Evolutionary conservation across 148 eudicot species (phyloP).

Genomic region (Hydrangea macrophylla): DNA sequence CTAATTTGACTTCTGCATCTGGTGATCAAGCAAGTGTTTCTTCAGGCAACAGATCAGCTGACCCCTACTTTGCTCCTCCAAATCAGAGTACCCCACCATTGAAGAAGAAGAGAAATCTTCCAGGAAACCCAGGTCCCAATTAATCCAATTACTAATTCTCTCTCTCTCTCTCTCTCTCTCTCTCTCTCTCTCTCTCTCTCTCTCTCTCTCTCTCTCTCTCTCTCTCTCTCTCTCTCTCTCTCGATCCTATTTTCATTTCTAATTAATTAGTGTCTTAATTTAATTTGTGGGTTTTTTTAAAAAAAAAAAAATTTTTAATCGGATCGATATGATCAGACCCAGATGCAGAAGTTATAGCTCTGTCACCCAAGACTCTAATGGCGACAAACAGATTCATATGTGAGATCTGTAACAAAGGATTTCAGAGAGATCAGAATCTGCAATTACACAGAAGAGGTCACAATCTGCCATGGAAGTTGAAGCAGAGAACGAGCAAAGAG

Average conservation of each 20-base stretch:
- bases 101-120: slow-evolving; percentile 82
- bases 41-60: slow-evolving; percentile 27
- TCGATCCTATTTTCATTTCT: too few species aligned
- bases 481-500: slow-evolving; percentile 69
- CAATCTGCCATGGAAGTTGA: slow-evolving; percentile 93
- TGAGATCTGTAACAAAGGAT: slow-evolving; percentile 90
- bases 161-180: not conserved
- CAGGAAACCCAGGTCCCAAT: slow-evolving; percentile 89
- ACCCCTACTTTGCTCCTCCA: slow-evolving; percentile 27
- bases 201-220: too few species aligned
- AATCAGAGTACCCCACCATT: slow-evolving; percentile 19
- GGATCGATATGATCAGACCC: slow-evolving; percentile 58
- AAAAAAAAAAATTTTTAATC: too few species aligned
- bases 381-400: slow-evolving; percentile 86
- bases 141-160: not conserved
- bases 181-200: too few species aligned
- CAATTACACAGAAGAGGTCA: slow-evolving; percentile 95
- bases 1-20: slow-evolving; percentile 75
- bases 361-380: slow-evolving; percentile 72
- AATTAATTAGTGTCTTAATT: not conserved
- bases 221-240: too few species aligned
- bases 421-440: slow-evolving; percentile 88
- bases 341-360: slow-evolving; percentile 83
- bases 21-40: slow-evolving; percentile 60
- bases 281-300: not conserved